phyloP scores from a whole-genome alignment of 129 eudicot species.

The Smallanthus sonchifolius region DNA sequence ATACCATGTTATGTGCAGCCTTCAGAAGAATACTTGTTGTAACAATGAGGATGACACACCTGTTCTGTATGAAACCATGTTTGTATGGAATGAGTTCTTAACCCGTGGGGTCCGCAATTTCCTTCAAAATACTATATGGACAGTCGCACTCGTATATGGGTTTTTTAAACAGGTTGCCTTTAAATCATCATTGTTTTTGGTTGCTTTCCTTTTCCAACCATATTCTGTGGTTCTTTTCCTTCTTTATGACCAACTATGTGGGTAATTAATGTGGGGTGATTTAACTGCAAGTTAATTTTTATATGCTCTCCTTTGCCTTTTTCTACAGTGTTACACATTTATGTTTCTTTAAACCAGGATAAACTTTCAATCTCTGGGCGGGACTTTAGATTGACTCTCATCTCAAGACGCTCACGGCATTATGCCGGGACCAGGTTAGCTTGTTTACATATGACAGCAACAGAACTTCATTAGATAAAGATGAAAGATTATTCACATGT shows the following conservation, averaged over 20 bases:
- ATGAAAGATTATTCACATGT: background rate
- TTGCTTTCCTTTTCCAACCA: background rate
- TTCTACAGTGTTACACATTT: conserved; percentile 5
- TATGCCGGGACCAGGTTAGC: conserved; percentile 83
- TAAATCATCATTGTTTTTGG: background rate
- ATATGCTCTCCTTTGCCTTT: background rate
- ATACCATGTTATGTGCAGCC: conserved; percentile 64
- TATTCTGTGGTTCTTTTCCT: background rate
- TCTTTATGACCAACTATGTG: background rate
- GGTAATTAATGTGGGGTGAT: background rate
- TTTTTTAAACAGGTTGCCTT: conserved; percentile 70
- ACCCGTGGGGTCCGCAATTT: conserved; percentile 65
- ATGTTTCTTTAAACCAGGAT: conserved; percentile 41
- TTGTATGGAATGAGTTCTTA: conserved; percentile 78
- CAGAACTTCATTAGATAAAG: background rate
- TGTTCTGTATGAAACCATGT: conserved; percentile 63
- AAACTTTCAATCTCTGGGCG: conserved; percentile 52
- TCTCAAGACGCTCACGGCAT: conserved; percentile 82
- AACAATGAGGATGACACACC: conserved; percentile 28
- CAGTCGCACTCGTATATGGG: conserved; percentile 88
- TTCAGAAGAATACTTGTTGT: conserved; percentile 56
- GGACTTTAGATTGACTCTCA: conserved; percentile 53
- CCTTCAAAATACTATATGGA: conserved; percentile 73
- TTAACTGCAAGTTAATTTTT: background rate
- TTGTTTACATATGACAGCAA: background rate